Evolutionary conservation across 2,329 filamentous ascomycete genomes (phyloP).

Genomic region (Xylaria sp.): DNA sequence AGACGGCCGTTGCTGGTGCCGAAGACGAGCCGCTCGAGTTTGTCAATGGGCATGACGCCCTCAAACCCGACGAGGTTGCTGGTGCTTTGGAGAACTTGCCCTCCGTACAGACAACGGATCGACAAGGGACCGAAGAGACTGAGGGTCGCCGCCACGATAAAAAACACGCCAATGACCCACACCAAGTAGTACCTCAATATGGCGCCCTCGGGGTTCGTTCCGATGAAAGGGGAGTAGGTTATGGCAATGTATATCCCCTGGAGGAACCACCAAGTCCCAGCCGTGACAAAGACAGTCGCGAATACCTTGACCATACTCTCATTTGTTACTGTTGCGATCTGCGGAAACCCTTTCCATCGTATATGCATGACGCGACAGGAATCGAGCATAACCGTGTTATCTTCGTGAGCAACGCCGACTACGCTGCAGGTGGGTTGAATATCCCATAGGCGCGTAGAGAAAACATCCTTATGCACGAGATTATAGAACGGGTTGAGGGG

Average conservation of each 20-base stretch:
- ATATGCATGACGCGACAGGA: slow-evolving; percentile 41
- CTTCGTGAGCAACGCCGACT: slow-evolving; percentile 39
- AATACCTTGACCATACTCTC: slow-evolving; percentile 5
- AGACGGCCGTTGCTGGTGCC: slow-evolving; percentile 33
- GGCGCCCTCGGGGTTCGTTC: not conserved
- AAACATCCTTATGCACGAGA: slow-evolving; percentile 36
- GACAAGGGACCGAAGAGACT: slow-evolving; percentile 30
- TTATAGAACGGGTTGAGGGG: slow-evolving; percentile 27
- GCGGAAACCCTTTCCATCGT: slow-evolving; percentile 41
- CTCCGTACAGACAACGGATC: slow-evolving; percentile 30
- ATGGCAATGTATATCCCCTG: slow-evolving; percentile 24
- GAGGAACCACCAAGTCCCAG: slow-evolving; percentile 26
- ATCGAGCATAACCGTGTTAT: slow-evolving; percentile 40
- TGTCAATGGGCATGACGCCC: slow-evolving; percentile 33
- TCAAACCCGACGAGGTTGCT: slow-evolving; percentile 38
- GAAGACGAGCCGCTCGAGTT: slow-evolving; percentile 37
- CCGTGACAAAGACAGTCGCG: slow-evolving; percentile 24
- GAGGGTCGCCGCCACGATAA: slow-evolving; percentile 19
- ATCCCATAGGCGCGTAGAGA: slow-evolving; percentile 40
- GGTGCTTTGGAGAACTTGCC: slow-evolving; percentile 32
- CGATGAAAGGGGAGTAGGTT: slow-evolving; percentile 23
- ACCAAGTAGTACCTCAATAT: slow-evolving; percentile 1
- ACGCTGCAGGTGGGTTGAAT: slow-evolving; percentile 42
- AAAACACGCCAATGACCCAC: slow-evolving; percentile 18
- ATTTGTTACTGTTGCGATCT: slow-evolving; percentile 25